A percentile compares a stretch with the other conserved stretches of the same genome.
phyloP scores from a whole-genome alignment of 768 basidiomycete species.

The Rhodocollybia butyracea region DNA sequence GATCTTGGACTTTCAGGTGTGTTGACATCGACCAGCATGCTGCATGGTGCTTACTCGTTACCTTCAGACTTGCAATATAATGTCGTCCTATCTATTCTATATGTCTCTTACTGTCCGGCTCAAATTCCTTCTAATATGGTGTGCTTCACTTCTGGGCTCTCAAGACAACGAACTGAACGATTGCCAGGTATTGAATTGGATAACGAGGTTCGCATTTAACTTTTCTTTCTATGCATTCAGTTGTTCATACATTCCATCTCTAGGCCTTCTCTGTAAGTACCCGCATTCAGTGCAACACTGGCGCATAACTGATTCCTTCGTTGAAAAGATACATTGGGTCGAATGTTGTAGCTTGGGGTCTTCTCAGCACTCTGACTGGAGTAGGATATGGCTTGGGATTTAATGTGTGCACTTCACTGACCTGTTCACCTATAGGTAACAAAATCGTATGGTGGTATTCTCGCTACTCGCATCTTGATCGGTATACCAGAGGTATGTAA shows the following conservation, averaged over 20 bases:
- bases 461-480: conserved; percentile 57
- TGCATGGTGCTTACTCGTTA: conserved; percentile 14
- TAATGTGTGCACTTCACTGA: not conserved
- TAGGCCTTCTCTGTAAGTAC: too few species aligned
- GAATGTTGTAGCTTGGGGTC: conserved; percentile 61
- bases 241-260: conserved; percentile 35
- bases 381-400: too few species aligned
- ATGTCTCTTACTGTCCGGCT: conserved; percentile 58
- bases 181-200: conserved; percentile 52
- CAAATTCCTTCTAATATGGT: conserved; percentile 72
- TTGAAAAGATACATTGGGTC: conserved; percentile 62
- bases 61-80: conserved; percentile 48
- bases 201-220: conserved; percentile 38
- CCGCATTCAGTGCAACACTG: too few species aligned
- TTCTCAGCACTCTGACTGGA: conserved; percentile 61
- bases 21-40: not conserved
- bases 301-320: too few species aligned
- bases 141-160: too few species aligned
- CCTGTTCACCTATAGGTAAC: conserved; percentile 40
- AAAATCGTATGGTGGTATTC: conserved; percentile 48
- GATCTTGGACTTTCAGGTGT: conserved; percentile 44
- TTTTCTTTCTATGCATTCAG: not conserved
- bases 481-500: conserved; percentile 54
- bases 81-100: conserved; percentile 49
- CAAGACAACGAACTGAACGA: too few species aligned